phyloP scores from a whole-genome alignment of 2,329 filamentous ascomycete genomes.

The Daldinia sp. region DNA sequence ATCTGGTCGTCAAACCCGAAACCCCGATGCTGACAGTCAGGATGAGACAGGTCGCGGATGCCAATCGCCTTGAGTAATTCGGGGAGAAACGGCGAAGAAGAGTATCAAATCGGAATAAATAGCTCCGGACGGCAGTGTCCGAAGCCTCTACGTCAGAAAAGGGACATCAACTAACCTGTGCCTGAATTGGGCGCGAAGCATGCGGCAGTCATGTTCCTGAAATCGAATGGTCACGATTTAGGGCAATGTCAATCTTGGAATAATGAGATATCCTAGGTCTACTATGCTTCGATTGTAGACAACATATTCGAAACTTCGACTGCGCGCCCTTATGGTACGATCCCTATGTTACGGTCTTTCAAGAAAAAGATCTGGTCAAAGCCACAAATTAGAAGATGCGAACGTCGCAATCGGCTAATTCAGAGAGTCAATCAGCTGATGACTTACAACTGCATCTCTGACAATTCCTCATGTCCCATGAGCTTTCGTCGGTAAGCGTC shows the following conservation, averaged over 20 bases:
- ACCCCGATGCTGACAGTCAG: constrained; percentile 13
- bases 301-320: not conserved
- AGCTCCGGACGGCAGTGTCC: not conserved
- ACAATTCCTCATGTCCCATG: not conserved
- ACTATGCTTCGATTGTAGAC: not conserved
- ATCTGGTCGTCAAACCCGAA: constrained; percentile 4
- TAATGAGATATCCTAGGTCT: not conserved
- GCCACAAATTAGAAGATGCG: constrained; percentile 11
- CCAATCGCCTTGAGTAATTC: not conserved
- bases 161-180: not conserved
- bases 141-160: not conserved
- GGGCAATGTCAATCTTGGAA: not conserved
- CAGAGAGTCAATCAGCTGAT: not conserved
- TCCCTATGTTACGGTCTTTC: not conserved
- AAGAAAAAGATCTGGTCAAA: not conserved
- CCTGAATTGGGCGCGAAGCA: constrained; percentile 2
- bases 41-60: not conserved
- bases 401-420: not conserved
- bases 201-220: not conserved
- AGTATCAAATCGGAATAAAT: not conserved
- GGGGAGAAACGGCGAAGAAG: not conserved
- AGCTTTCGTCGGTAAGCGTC: not conserved
- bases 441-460: not conserved
- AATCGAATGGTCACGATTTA: not conserved
- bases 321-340: not conserved